Conservation (phyloP, 306 rosid species). For the Ammopiptanthus mongolicus region DNA sequence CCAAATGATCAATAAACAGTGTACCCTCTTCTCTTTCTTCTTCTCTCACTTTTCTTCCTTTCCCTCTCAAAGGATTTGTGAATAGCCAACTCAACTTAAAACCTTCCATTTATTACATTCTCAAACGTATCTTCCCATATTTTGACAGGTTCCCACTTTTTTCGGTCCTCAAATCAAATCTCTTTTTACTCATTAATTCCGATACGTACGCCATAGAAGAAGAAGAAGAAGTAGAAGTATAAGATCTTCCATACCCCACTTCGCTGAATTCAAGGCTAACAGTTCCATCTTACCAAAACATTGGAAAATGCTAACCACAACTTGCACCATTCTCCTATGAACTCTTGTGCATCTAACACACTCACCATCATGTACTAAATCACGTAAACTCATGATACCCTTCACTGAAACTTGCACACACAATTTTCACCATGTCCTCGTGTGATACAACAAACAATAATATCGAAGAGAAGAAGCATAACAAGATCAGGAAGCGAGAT, state of each 20-base stretch:
- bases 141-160: slow-evolving; percentile 20
- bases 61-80: slow-evolving; percentile 35
- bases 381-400: slow-evolving; percentile 5
- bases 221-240: background rate
- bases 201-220: background rate
- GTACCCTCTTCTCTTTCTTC: background rate
- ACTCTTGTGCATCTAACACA: background rate
- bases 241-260: slow-evolving; percentile 44
- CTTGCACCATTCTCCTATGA: slow-evolving; percentile 22
- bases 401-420: background rate
- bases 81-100: background rate
- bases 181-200: slow-evolving; percentile 42
- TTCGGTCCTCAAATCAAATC: slow-evolving; percentile 12
- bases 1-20: background rate
- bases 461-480: slow-evolving; percentile 22
- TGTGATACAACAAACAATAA: slow-evolving; percentile 9
- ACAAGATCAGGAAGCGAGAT: slow-evolving; percentile 60
- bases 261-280: slow-evolving; percentile 45
- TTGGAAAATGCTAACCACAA: background rate
- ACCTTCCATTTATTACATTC: slow-evolving; percentile 14
- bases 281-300: slow-evolving; percentile 32
- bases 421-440: slow-evolving; percentile 37
- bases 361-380: background rate
- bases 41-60: background rate
- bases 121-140: slow-evolving; percentile 16